Evolutionary conservation across 2,329 filamentous ascomycete genomes (phyloP).

Genomic region (Cercospora sp.): DNA sequence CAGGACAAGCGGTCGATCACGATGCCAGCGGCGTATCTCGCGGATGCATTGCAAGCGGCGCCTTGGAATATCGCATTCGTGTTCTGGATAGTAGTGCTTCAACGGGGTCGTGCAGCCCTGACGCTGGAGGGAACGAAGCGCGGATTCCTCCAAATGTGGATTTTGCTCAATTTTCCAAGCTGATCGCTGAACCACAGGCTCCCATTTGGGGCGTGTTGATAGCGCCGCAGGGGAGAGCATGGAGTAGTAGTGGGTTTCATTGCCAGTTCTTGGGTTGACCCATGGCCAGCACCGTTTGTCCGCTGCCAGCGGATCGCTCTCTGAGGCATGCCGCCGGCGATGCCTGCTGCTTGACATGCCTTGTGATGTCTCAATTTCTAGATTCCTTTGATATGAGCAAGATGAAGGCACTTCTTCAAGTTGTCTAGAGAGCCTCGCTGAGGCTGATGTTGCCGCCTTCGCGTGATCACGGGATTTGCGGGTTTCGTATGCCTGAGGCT

Average conservation of each 20-base stretch:
- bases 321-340: neutral
- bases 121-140: slow-evolving; percentile 15
- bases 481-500: neutral
- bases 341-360: neutral
- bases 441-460: neutral
- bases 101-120: slow-evolving; percentile 21
- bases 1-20: slow-evolving; percentile 10
- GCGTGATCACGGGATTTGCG: neutral
- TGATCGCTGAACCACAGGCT: slow-evolving; percentile 11
- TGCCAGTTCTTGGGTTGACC: neutral
- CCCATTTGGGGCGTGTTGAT: slow-evolving; percentile 13
- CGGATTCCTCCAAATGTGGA: slow-evolving; percentile 13
- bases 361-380: neutral
- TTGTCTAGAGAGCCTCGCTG: neutral
- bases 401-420: too few relatives aligned
- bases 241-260: neutral
- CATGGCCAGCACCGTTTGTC: neutral
- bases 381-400: neutral
- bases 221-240: neutral
- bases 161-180: slow-evolving; percentile 13
- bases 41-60: slow-evolving; percentile 19
- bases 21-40: slow-evolving; percentile 17
- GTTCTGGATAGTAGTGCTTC: slow-evolving; percentile 14
- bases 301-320: neutral
- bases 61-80: slow-evolving; percentile 16